Percentiles rank a stretch among this genome's conserved stretches.
These are phyloP conservation scores for Amauroascus verrucosus DNA, from an alignment of 2,329 filamentous ascomycete genomes.

Conservation along the genomic window DNA sequence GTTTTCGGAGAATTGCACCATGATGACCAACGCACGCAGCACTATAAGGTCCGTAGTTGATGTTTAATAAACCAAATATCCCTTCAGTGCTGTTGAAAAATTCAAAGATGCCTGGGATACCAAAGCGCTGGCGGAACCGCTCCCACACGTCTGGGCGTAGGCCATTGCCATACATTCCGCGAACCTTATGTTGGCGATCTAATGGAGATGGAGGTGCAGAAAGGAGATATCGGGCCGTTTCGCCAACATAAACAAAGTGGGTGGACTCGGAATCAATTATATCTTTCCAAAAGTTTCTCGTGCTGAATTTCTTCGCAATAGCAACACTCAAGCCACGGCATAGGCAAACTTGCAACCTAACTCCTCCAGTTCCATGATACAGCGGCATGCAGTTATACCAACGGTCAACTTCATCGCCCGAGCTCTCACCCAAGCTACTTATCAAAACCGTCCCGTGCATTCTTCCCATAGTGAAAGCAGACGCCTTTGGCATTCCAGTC, in stretches of 20 bases:
- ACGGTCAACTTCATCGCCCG: conserved; percentile 40
- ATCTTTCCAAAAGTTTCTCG: conserved; percentile 60
- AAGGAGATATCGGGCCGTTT: conserved; percentile 64
- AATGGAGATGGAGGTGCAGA: conserved; percentile 47
- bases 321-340: conserved; percentile 39
- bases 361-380: conserved; percentile 64
- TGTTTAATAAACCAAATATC: conserved; percentile 52
- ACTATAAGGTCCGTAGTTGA: conserved; percentile 51
- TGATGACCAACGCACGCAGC: conserved; percentile 60
- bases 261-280: conserved; percentile 58
- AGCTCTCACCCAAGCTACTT: conserved; percentile 25
- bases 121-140: conserved; percentile 41
- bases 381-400: conserved; percentile 71
- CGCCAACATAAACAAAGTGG: conserved; percentile 66
- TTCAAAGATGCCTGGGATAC: conserved; percentile 49
- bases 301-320: conserved; percentile 48
- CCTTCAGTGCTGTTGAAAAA: conserved; percentile 74
- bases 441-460: conserved; percentile 32
- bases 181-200: conserved; percentile 38
- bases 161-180: conserved; percentile 41
- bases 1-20: conserved; percentile 49
- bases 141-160: conserved; percentile 56
- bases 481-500: conserved; percentile 65
- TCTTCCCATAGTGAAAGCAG: conserved; percentile 47
- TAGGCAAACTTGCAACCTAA: conserved; percentile 48